Base-by-base conservation (phyloP, 768 basidiomycete genomes). In the Coprinopsis cinerea region DNA sequence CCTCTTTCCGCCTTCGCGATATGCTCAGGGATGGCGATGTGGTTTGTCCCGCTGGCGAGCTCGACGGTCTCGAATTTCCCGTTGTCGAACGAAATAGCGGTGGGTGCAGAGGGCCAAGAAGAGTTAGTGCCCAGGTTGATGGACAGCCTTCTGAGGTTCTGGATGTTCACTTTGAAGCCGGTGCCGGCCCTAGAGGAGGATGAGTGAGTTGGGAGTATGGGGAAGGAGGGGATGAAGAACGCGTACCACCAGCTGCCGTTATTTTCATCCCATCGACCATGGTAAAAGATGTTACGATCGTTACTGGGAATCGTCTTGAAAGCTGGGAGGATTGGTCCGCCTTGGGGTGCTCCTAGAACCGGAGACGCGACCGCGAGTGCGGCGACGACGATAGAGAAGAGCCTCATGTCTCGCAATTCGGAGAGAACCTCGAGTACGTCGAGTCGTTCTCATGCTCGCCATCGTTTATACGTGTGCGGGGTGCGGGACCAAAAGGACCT, bases 171-270 rank as follows among this genome's bases (percentile, higher is more conserved):
- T 58, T 81, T 79, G 61, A 81, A 69, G 1, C 79, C 77, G 18
- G 76, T 77, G 18, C 76, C 69, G 17, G 74, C 73, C 78, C 79
- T 80, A 46, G n/a, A 24, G 40, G 14, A 39, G 28, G 26, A 39
- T 26, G 3, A 30, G 40, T n/a, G n/a, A 23, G 20, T 34, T 30
- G 15, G 27, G 44, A 15, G 22, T 7, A 11, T 9, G 15, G 37
- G 7, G 13, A 32, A 32, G 30, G 30, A 32, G 30, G 15, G 7
- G 9, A 32, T 9, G 30, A 9, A 39, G 37, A 20, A 14, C 10
- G 13, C 73, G 40, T 52, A 78, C 80, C 79, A 80, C 76, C 78
- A 82, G 4, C 77, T 78, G 39, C 77, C 77, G 4, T 71, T 73
- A 14, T 72, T 68, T 0, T 57, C 42, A 54, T 80, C 78, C 79